Conservation (phyloP, 73 alveolate species). For the Durusdinium trenchii region DNA sequence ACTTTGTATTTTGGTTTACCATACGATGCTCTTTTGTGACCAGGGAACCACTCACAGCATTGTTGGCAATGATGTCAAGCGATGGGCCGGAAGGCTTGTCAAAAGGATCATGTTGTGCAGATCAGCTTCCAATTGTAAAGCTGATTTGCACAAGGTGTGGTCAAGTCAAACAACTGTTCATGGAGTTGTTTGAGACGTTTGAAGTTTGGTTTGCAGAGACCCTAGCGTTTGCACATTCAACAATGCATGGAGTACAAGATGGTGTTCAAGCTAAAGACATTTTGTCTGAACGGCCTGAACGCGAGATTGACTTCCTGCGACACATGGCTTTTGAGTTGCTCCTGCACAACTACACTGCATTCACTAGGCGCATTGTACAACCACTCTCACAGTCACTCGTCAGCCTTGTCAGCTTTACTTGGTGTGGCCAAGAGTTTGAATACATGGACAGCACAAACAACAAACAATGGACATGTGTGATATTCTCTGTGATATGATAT, state of each 20-base stretch:
- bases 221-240: neutral
- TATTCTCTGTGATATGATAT: too few species aligned
- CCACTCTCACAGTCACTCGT: neutral
- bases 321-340: neutral
- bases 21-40: neutral
- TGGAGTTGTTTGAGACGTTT: neutral
- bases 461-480: too few species aligned
- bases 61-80: neutral
- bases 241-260: neutral
- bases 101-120: neutral
- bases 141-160: neutral
- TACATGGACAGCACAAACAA: too few species aligned
- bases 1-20: neutral
- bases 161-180: neutral
- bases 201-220: neutral
- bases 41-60: neutral
- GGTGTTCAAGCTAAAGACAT: neutral
- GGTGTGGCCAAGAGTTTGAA: too few species aligned
- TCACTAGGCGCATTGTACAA: neutral
- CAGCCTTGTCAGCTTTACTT: too few species aligned
- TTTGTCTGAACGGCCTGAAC: neutral
- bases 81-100: constrained; percentile 31
- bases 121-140: neutral
- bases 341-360: constrained; percentile 23
- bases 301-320: neutral